phyloP scores from a whole-genome alignment of 192 early-diverging fungal species.

The Coemansia sp. region DNA sequence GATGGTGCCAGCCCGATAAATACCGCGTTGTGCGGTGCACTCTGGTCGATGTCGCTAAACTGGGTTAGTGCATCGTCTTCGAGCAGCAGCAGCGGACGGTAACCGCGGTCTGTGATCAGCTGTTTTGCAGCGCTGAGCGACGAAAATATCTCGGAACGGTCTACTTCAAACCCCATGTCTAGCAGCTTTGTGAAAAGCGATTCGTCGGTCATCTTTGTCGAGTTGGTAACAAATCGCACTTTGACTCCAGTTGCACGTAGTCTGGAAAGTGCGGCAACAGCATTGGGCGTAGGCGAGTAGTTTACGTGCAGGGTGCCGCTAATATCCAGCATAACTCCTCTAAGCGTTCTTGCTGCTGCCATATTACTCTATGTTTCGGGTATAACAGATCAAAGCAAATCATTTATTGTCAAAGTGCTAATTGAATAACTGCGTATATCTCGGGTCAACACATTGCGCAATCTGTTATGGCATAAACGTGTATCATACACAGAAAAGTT shows the following conservation, averaged over 20 bases:
- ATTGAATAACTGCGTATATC: not conserved
- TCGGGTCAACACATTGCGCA: not conserved
- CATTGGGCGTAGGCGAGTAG: constrained; percentile 61
- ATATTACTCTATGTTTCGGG: not conserved
- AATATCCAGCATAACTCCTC: constrained; percentile 73
- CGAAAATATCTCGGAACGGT: constrained; percentile 67
- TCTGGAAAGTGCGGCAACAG: constrained; percentile 62
- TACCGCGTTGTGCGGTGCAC: constrained; percentile 69
- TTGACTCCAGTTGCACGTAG: constrained; percentile 61
- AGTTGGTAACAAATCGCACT: constrained; percentile 83
- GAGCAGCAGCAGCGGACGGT: constrained; percentile 75
- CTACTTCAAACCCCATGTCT: constrained; percentile 68
- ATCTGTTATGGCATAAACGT: not conserved
- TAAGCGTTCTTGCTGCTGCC: constrained; percentile 11
- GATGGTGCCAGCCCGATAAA: constrained; percentile 80
- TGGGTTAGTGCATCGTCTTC: constrained; percentile 70
- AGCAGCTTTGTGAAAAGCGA: constrained; percentile 60
- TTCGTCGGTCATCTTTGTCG: constrained; percentile 71
- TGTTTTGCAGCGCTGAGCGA: constrained; percentile 75
- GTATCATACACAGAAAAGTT: not conserved
- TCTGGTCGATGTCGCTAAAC: constrained; percentile 61
- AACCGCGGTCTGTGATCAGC: constrained; percentile 53
- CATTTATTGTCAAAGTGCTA: no score
- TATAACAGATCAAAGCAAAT: no score
- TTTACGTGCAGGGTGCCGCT: constrained; percentile 81